Evolutionary conservation across 2,329 filamentous ascomycete genomes (phyloP), one percentile per base, ranked within the genome.

Genomic region (Fusarium papillatum): DNA sequence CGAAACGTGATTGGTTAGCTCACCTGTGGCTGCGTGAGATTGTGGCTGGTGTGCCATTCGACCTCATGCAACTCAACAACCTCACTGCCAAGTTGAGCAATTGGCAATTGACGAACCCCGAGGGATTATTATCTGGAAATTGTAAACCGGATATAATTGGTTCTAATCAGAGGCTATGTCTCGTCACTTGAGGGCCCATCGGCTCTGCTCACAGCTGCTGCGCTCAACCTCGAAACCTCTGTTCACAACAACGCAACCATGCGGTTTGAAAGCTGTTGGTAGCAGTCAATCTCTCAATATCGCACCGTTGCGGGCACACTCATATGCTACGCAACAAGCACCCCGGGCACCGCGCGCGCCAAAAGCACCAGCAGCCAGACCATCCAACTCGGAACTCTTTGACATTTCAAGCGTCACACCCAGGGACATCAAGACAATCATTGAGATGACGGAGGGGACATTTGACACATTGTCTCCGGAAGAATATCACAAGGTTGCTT

Each of bases 401-500:
- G 77, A 68, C 14, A 62, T 82, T 7, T 70, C 74, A 14, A 55
- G 69, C 24, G 76, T 83, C 59, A 76, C 80, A 10, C 43, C 68
- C 3, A 43, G 66, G n/a, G 65, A 69, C 9, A 80, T 84, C 24
- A 74, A 77, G 39, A 31, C 29, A 7, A 68, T 76, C 31, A 69
- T 82, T 11, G 62, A 59, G 34, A 65, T 38, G 26, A 69, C 73
- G 31, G 64, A 48, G 8, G 70, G 71, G 16, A 41, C 64, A 3
- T 77, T 81, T 64, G 64, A 66, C 9, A 70, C 53, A 19, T 53
- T 78, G n/a, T 75, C 76, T 1, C 63, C 79, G 8, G 69, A 73
- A 4, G 69, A 79, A 53, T 84, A 82, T 46, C 79, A 80, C 48
- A 66, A 72, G 8, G 69, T 74, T 43, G 72, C 74, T 14, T 64